Conservation (phyloP, 192 early-diverging fungal species). For the Fimicolochytrium jonesii region DNA sequence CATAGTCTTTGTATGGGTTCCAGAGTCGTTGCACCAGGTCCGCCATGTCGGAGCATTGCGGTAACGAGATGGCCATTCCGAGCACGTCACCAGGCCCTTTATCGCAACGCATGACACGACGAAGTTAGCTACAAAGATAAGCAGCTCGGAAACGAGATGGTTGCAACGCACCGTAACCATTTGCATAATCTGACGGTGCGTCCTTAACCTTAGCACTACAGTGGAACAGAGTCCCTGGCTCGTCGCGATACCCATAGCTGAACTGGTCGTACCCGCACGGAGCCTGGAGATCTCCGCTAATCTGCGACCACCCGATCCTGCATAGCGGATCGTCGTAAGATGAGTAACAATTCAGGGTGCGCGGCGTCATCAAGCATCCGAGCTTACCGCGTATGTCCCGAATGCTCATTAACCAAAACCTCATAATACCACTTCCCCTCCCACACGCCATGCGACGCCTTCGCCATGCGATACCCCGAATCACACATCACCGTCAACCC, state of each 20-base stretch:
- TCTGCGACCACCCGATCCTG: slow-evolving; percentile 74
- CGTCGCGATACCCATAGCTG: slow-evolving; percentile 63
- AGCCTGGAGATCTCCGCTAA: slow-evolving; percentile 70
- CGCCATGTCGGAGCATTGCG: slow-evolving; percentile 12
- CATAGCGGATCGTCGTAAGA: neutral
- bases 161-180: slow-evolving; percentile 35
- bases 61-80: slow-evolving; percentile 34
- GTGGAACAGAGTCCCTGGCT: slow-evolving; percentile 69
- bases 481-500: slow-evolving; percentile 61
- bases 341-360: neutral
- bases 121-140: neutral
- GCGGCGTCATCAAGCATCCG: neutral
- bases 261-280: slow-evolving; percentile 73
- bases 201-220: slow-evolving; percentile 14
- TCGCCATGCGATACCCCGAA: slow-evolving; percentile 71
- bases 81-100: slow-evolving; percentile 36
- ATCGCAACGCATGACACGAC: neutral
- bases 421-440: slow-evolving; percentile 75
- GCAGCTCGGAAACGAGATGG: slow-evolving; percentile 13
- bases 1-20: slow-evolving; percentile 22
- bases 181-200: slow-evolving; percentile 15
- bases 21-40: slow-evolving; percentile 35
- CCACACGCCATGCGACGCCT: slow-evolving; percentile 70
- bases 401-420: slow-evolving; percentile 48
- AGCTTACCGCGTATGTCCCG: slow-evolving; percentile 40